A percentile compares a stretch with the other conserved stretches of the same genome.
Conservation (phyloP, 495 filamentous ascomycete genomes). For the Jackrogersella minutella region DNA sequence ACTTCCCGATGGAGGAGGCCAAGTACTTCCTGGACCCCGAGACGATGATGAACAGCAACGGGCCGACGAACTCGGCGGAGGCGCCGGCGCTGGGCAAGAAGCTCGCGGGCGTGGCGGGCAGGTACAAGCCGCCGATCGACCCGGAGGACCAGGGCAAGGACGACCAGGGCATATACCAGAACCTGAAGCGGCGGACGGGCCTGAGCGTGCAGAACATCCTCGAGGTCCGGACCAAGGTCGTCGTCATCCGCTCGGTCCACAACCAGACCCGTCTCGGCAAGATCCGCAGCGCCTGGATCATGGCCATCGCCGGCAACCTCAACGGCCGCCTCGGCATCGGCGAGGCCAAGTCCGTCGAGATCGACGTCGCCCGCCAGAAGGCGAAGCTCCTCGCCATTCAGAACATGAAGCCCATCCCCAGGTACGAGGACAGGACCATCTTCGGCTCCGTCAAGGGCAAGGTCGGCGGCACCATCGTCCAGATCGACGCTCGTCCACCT, state of each 20-base stretch:
- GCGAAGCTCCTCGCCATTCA: constrained; percentile 78
- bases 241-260: constrained; percentile 75
- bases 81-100: constrained; percentile 54
- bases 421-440: constrained; percentile 92
- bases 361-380: constrained; percentile 66
- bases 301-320: constrained; percentile 83
- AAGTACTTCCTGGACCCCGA: constrained; percentile 54
- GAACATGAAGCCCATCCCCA: constrained; percentile 84
- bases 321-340: constrained; percentile 88
- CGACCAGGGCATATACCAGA: constrained; percentile 51
- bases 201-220: constrained; percentile 65
- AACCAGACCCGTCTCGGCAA: constrained; percentile 99
- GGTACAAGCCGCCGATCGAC: constrained; percentile 58
- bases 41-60: constrained; percentile 46
- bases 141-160: constrained; percentile 54
- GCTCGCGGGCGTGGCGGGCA: constrained; percentile 53
- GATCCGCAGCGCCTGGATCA: constrained; percentile 71
- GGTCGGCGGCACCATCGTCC: constrained; percentile 80
- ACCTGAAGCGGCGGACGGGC: constrained; percentile 74
- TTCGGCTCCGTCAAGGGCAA: constrained; percentile 86
- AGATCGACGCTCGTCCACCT: constrained; percentile 82
- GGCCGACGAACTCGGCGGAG: constrained; percentile 49
- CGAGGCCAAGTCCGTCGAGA: constrained; percentile 84
- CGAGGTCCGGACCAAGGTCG: constrained; percentile 63
- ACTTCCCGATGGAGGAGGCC: constrained; percentile 38